These are phyloP conservation scores for Trichoderma pleuroti DNA, from an alignment of 2,329 filamentous ascomycete species.

Conservation along the genomic window DNA sequence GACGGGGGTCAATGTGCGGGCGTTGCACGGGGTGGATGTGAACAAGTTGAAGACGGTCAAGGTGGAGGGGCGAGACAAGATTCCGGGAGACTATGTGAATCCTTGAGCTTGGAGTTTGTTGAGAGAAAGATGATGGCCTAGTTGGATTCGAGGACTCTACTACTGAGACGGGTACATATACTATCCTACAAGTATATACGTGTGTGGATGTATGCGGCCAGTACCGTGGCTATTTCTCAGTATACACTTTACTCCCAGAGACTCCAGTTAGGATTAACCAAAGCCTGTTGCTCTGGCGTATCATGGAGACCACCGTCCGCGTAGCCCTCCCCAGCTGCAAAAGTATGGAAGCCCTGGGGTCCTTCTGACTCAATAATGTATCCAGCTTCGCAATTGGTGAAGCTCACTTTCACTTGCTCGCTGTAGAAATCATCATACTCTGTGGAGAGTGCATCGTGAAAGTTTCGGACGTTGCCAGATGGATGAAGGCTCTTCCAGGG, in stretches of 20 bases:
- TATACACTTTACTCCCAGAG: background rate
- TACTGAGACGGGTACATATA: background rate
- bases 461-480: constrained; percentile 45
- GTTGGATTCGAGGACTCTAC: background rate
- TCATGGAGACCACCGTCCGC: background rate
- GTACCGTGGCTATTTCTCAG: background rate
- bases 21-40: constrained; percentile 38
- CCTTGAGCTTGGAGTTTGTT: constrained; percentile 30
- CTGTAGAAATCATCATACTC: constrained; percentile 52
- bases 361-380: constrained; percentile 54
- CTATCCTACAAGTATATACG: background rate
- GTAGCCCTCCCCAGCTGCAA: background rate
- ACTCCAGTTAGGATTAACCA: constrained; percentile 4
- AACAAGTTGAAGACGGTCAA: constrained; percentile 23
- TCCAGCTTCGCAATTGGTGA: constrained; percentile 51
- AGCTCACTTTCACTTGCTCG: constrained; percentile 45
- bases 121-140: background rate
- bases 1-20: constrained; percentile 37
- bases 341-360: constrained; percentile 33
- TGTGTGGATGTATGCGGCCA: background rate
- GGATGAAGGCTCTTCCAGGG: constrained; percentile 59
- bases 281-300: background rate
- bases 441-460: constrained; percentile 48
- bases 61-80: constrained; percentile 28
- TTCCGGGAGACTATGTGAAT: constrained; percentile 38